Evolutionary conservation across 257 asterid species (phyloP).

Genomic region (Pogostemon cablin): DNA sequence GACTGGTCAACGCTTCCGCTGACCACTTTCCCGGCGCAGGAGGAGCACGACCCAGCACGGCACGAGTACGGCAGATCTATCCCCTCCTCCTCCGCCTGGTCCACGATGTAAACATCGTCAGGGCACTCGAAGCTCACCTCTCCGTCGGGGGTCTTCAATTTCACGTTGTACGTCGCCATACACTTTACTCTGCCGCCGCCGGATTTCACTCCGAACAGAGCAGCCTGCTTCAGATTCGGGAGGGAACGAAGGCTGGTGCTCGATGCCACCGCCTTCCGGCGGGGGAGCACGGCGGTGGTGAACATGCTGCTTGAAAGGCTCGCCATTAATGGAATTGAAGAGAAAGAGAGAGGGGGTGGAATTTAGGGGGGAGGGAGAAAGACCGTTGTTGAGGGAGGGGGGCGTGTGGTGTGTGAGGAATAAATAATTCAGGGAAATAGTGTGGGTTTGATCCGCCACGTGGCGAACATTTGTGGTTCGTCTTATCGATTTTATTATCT

Average conservation of each 20-base stretch:
- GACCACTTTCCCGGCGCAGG: slow-evolving; percentile 70
- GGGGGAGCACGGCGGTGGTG: slow-evolving; percentile 59
- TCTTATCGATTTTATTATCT: slow-evolving; percentile 36
- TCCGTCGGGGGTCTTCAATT: slow-evolving; percentile 58
- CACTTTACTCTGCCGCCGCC: slow-evolving; percentile 50
- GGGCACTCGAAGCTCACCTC: slow-evolving; percentile 44
- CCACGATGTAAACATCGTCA: slow-evolving; percentile 62
- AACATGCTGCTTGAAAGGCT: slow-evolving; percentile 55
- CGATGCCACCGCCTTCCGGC: slow-evolving; percentile 39
- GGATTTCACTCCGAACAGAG: slow-evolving; percentile 40
- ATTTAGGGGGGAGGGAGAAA: no score
- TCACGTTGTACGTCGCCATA: slow-evolving; percentile 71
- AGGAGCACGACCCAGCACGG: slow-evolving; percentile 92
- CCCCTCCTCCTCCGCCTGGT: slow-evolving; percentile 70
- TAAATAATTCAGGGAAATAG: slow-evolving; percentile 39
- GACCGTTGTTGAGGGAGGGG: not conserved
- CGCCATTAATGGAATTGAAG: slow-evolving; percentile 46
- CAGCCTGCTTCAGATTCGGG: slow-evolving; percentile 41
- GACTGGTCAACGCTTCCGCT: slow-evolving; percentile 71
- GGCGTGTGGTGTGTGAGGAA: not conserved
- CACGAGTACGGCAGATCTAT: slow-evolving; percentile 76
- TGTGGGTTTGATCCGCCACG: slow-evolving; percentile 51
- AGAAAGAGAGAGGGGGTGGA: slow-evolving; percentile 4
- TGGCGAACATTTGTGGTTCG: slow-evolving; percentile 33
- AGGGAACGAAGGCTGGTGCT: slow-evolving; percentile 45